Percentiles rank a stretch among this genome's conserved stretches.
Evolutionary conservation across 2,329 filamentous ascomycete species (phyloP).

Genomic region (Fusarium caatingaense): DNA sequence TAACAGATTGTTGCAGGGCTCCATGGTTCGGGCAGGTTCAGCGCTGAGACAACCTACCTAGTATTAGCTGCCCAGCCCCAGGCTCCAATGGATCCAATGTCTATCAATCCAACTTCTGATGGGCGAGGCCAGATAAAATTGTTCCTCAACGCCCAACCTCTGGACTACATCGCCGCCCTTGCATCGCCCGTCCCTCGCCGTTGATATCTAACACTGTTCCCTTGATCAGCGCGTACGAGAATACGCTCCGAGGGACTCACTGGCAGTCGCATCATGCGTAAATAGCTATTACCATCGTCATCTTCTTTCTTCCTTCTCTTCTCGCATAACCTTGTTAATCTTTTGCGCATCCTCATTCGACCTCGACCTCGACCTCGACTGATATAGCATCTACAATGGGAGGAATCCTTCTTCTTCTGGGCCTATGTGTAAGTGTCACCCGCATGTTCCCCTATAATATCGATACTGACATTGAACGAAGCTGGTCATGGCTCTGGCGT

Average conservation of each 20-base stretch:
- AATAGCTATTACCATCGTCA: conserved; percentile 30
- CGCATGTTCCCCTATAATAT: conserved; percentile 1
- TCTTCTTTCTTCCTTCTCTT: conserved; percentile 14
- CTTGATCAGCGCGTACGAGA: conserved; percentile 17
- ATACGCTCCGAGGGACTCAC: conserved; percentile 1
- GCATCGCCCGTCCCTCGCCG: conserved; percentile 2
- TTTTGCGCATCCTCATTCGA: conserved; percentile 24
- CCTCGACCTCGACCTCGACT: conserved; percentile 1
- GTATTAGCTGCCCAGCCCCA: neutral
- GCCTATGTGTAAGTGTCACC: conserved; percentile 54
- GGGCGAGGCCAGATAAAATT: conserved; percentile 41
- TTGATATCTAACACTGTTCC: conserved; percentile 10
- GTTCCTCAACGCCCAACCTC: conserved; percentile 34
- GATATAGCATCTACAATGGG: conserved; percentile 50
- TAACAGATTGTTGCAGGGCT: conserved; percentile 40
- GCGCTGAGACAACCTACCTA: conserved; percentile 12
- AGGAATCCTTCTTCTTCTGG: conserved; percentile 55
- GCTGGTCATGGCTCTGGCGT: conserved; percentile 71
- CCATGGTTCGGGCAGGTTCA: conserved; percentile 5
- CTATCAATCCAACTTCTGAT: conserved; percentile 28
- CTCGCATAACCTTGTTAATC: conserved; percentile 10
- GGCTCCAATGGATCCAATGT: neutral
- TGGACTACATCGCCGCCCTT: conserved; percentile 22
- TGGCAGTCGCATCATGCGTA: conserved; percentile 40
- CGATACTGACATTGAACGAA: conserved; percentile 46